A percentile compares a stretch with the other conserved stretches of the same genome.
phyloP scores from a whole-genome alignment of 2,329 filamentous ascomycete genomes.

The Pyricularia pennisetigena region DNA sequence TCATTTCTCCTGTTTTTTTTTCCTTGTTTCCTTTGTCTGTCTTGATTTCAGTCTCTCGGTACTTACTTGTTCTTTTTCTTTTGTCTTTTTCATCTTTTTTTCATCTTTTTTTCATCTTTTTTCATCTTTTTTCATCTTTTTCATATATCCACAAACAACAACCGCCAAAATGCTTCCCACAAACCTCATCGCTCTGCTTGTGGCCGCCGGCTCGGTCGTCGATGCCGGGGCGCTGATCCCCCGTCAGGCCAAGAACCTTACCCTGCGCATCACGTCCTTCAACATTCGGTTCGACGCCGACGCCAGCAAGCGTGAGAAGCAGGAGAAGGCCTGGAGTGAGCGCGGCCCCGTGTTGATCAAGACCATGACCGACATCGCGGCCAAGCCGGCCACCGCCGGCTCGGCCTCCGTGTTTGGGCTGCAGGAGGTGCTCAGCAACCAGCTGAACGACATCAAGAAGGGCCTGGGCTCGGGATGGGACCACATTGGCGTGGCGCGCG shows the following conservation, averaged over 20 bases:
- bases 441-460: constrained; percentile 32
- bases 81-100: not conserved
- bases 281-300: constrained; percentile 3
- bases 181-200: not conserved
- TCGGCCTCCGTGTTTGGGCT: constrained; percentile 32
- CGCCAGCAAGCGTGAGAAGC: constrained; percentile 49
- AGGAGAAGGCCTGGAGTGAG: not conserved
- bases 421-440: constrained; percentile 36
- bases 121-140: too few relatives aligned
- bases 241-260: not conserved
- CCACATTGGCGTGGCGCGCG: constrained; percentile 31
- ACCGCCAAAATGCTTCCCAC: not conserved
- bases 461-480: constrained; percentile 29
- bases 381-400: constrained; percentile 15
- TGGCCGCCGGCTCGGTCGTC: not conserved
- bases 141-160: not conserved
- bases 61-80: not conserved
- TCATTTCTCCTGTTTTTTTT: not conserved
- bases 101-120: not conserved
- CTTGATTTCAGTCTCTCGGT: not conserved
- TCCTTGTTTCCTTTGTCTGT: not conserved
- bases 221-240: not conserved
- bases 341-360: not conserved
- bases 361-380: not conserved
- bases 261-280: not conserved